Evolutionary conservation across 495 filamentous ascomycete species (phyloP), one percentile per base, ranked within the genome.

Genomic region (Hypoxylon fragiforme): DNA sequence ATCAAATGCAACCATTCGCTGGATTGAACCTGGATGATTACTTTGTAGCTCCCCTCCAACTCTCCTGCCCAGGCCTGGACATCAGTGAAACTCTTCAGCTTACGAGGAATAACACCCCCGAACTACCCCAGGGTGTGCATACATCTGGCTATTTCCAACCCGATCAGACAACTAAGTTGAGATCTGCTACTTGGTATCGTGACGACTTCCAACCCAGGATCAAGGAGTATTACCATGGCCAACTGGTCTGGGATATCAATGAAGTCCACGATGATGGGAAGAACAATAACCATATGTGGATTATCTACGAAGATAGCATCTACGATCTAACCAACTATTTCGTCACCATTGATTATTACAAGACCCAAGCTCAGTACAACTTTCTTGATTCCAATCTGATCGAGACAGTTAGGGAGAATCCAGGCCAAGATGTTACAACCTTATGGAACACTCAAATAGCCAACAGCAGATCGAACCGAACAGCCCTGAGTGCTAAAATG

Each of bases 291-390:
- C 89, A 88, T 30, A 77, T 80, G 53, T 97, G 95, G 90, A 85
- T 88, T 52, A 86, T 90, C 50, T 77, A 92, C 41, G 73, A 89
- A 40, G 74, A 80, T 32, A 83, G 77, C 19, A 75, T 97, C 16
- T 97, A 92, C 63, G 95, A 98, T 65, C 70, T 98, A 34, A 95
- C 89, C 1, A 82, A 97, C 65, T 98, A 98, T 71, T 90, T 90
- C 69, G 73, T 89, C 46, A 95, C 92, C 6, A 71, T 78, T 66
- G 76, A 85, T 34, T 71, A 80, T 30, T 34, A 57, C n/a, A 57
- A 68, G 20, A 62, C 70, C 28, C 48, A 70, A 9, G 54, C 72
- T 3, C 52, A 52, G 6, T 94, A 86, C 67, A 67, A 77, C 13
- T 97, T 90, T 72, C 71, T 98, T 24, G 85, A 91, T 34, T 37